Percentiles rank a stretch among this genome's conserved stretches.
Evolutionary conservation across 1,139 yeast species (phyloP).

Genomic region (Wickerhamomyces sp.): DNA sequence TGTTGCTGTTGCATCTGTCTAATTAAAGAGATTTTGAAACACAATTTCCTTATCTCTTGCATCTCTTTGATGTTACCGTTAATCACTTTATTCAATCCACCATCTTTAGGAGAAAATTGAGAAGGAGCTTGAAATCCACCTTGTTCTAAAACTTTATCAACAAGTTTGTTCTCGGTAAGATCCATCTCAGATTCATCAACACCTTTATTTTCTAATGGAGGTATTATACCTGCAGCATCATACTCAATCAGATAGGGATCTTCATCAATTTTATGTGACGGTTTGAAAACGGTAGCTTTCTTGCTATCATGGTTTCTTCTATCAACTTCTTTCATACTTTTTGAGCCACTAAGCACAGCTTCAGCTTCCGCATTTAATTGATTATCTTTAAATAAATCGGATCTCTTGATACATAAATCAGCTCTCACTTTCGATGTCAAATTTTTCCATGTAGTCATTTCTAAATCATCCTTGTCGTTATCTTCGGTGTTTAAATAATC

Average conservation of each 20-base stretch:
- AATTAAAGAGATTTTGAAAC: conserved; percentile 84
- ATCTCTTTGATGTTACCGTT: conserved; percentile 67
- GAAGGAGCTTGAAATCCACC: conserved; percentile 33
- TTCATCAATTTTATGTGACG: conserved; percentile 16
- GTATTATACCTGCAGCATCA: conserved; percentile 77
- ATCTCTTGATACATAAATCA: conserved; percentile 64
- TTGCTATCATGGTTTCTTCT: conserved; percentile 23
- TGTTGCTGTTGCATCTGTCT: conserved; percentile 83
- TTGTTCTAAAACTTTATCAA: conserved; percentile 28
- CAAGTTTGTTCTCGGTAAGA: conserved; percentile 43
- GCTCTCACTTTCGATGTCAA: conserved; percentile 77
- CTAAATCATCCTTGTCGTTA: conserved; percentile 60
- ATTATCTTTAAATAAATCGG: conserved; percentile 56
- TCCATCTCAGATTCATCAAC: conserved; percentile 44
- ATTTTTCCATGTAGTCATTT: conserved; percentile 75
- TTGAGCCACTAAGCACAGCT: conserved; percentile 59
- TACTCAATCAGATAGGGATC: conserved; percentile 66
- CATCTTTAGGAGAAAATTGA: conserved; percentile 34
- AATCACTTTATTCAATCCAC: conserved; percentile 59
- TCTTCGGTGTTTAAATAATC: conserved; percentile 35
- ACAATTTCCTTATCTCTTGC: conserved; percentile 82
- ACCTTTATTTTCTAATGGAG: conserved; percentile 56
- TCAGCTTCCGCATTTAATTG: conserved; percentile 60
- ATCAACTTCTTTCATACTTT: conserved; percentile 45
- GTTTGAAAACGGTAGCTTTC: conserved; percentile 16